Conservation (phyloP, 106 monocot species). For the Apostasia ramifera region DNA sequence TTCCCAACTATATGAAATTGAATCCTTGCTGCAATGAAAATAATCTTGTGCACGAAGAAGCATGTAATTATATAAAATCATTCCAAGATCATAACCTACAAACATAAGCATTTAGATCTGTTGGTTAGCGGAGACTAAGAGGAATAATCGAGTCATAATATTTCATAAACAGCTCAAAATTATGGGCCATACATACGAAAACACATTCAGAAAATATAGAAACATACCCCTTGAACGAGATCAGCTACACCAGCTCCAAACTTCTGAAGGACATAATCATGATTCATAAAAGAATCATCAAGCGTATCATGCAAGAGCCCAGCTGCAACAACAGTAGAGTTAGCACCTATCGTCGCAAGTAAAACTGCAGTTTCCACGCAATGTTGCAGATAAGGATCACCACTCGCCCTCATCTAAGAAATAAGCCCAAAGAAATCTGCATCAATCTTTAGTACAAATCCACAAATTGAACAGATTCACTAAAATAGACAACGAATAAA, state of each 20-base stretch:
- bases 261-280: conserved; percentile 34
- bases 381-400: conserved; percentile 83
- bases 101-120: too few species aligned
- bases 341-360: conserved; percentile 70
- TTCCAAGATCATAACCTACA: too few species aligned
- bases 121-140: too few species aligned
- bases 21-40: too few species aligned
- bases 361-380: conserved; percentile 88
- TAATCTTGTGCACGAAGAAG: too few species aligned
- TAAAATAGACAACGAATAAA: background rate
- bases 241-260: conserved; percentile 77
- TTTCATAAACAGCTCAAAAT: background rate
- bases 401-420: conserved; percentile 60
- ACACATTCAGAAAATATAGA: background rate
- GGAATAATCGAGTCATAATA: background rate
- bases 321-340: conserved; percentile 71
- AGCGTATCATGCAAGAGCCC: conserved; percentile 83
- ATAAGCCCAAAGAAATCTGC: conserved; percentile 5
- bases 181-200: background rate
- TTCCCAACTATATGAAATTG: too few species aligned
- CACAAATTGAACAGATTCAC: background rate
- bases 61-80: too few species aligned
- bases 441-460: background rate
- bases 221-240: conserved; percentile 71
- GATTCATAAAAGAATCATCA: conserved; percentile 71